A percentile compares a stretch with the other conserved stretches of the same genome.
Evolutionary conservation across 2,329 filamentous ascomycete species (phyloP).

Genomic region (Fusarium ramigenum): DNA sequence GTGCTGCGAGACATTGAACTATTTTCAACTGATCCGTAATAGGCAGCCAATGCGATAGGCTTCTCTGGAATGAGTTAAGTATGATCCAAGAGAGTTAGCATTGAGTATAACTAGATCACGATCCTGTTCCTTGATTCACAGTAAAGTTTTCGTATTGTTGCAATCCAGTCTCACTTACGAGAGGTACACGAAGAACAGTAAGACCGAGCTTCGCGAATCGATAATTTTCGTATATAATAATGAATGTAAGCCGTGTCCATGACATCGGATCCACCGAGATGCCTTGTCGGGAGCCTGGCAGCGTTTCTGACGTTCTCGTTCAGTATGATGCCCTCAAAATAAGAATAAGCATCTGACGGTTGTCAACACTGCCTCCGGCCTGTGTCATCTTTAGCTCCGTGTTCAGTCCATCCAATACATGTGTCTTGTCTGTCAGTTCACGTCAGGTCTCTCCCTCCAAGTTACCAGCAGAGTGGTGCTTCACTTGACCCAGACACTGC

Average conservation of each 20-base stretch:
- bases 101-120: not conserved
- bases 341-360: slow-evolving; percentile 35
- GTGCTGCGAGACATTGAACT: slow-evolving; percentile 9
- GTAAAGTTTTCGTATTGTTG: not conserved
- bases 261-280: slow-evolving; percentile 2
- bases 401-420: slow-evolving; percentile 8
- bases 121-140: not conserved
- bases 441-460: slow-evolving; percentile 6
- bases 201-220: not conserved
- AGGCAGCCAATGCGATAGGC: slow-evolving; percentile 17
- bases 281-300: slow-evolving; percentile 19
- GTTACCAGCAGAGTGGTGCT: slow-evolving; percentile 31
- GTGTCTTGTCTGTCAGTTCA: not conserved
- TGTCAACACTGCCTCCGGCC: slow-evolving; percentile 24
- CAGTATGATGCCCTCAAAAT: slow-evolving; percentile 12
- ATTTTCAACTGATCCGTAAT: slow-evolving; percentile 1
- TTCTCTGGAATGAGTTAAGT: not conserved
- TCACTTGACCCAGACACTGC: slow-evolving; percentile 13
- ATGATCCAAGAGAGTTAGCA: not conserved
- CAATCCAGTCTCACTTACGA: not conserved
- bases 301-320: not conserved
- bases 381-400: slow-evolving; percentile 24
- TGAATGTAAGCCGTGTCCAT: not conserved
- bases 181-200: not conserved
- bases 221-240: slow-evolving; percentile 19